phyloP scores from a whole-genome alignment of 305 asterid genomes.

The Petunia hybrid region DNA sequence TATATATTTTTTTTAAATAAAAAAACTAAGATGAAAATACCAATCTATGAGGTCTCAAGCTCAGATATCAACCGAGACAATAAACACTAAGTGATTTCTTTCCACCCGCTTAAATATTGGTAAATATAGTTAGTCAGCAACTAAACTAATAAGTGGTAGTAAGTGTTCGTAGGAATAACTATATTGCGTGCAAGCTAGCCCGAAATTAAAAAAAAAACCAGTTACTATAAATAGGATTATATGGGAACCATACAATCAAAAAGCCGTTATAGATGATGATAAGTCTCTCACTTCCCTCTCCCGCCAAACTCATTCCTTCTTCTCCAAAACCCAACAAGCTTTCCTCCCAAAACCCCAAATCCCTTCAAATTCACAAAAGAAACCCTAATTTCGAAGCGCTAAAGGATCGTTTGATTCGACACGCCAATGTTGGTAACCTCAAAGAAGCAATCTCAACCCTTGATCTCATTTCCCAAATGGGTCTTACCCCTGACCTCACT shows the following conservation, averaged over 20 bases:
- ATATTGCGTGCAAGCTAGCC: too few species aligned
- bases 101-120: too few species aligned
- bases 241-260: background rate
- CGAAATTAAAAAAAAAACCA: too few species aligned
- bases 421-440: constrained; percentile 63
- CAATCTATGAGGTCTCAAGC: too few species aligned
- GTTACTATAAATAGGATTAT: background rate
- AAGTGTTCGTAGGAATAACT: too few species aligned
- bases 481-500: constrained; percentile 68
- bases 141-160: too few species aligned
- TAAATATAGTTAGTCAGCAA: too few species aligned
- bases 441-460: constrained; percentile 78
- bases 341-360: constrained; percentile 44
- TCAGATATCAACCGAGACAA: too few species aligned
- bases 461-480: constrained; percentile 63
- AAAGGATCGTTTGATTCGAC: constrained; percentile 61
- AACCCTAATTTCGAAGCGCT: constrained; percentile 56
- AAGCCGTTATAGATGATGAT: constrained; percentile 44
- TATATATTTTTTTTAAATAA: too few species aligned
- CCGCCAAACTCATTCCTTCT: constrained; percentile 47
- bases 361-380: constrained; percentile 37
- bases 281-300: constrained; percentile 55
- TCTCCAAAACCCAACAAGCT: constrained; percentile 40
- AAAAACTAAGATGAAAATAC: too few species aligned
- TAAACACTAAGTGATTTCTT: too few species aligned